These are phyloP conservation scores for Pseudonitzschia delicatissima DNA, from an alignment of 108 stramenopile species.

Conservation along the genomic window DNA sequence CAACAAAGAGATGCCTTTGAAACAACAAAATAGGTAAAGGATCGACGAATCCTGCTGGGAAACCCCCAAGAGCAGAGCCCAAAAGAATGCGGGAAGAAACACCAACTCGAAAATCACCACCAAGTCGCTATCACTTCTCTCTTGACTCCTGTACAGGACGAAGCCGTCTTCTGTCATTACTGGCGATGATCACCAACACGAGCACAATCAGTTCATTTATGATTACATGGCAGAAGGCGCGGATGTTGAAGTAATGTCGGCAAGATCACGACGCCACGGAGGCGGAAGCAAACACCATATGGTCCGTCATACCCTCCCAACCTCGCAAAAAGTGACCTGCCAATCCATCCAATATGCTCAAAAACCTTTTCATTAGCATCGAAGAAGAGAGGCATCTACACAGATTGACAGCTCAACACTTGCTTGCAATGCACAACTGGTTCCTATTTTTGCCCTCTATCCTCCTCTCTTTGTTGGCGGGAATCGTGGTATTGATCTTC, in stretches of 20 bases:
- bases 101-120: too few species aligned
- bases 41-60: neutral
- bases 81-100: neutral
- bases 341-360: slow-evolving; percentile 31
- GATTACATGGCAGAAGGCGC: slow-evolving; percentile 9
- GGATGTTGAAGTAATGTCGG: slow-evolving; percentile 10
- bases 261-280: slow-evolving; percentile 17
- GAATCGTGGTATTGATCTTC: slow-evolving; percentile 28
- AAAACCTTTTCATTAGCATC: slow-evolving; percentile 33
- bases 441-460: slow-evolving; percentile 34
- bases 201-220: slow-evolving; percentile 3
- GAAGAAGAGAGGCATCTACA: slow-evolving; percentile 44
- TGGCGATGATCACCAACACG: slow-evolving; percentile 9
- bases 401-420: slow-evolving; percentile 26
- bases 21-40: neutral
- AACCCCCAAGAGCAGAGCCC: neutral
- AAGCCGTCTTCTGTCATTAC: slow-evolving; percentile 24
- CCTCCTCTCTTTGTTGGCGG: slow-evolving; percentile 25
- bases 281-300: slow-evolving; percentile 16
- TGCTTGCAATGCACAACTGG: slow-evolving; percentile 36
- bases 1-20: too few species aligned
- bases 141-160: slow-evolving; percentile 14
- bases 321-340: slow-evolving; percentile 26
- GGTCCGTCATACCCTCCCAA: slow-evolving; percentile 21
- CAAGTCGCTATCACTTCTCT: neutral